Evolutionary conservation across 148 eudicot genomes (phyloP).

Genomic region (Nyssa sinensis): DNA sequence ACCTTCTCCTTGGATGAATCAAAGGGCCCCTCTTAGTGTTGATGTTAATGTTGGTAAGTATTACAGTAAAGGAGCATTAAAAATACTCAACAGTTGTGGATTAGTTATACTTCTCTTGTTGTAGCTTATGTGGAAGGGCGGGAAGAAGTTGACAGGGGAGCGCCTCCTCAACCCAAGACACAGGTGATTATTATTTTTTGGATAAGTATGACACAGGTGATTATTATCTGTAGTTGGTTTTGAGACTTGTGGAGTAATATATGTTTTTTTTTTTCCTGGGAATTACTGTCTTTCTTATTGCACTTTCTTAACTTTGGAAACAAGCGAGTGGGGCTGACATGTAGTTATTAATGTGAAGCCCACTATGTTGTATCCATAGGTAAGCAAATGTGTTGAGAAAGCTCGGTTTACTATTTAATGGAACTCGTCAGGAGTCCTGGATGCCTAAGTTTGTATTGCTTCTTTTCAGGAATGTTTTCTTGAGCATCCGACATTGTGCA

Average conservation of each 20-base stretch:
- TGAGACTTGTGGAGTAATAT: neutral
- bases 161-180: constrained; percentile 54
- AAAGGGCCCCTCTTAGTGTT: constrained; percentile 60
- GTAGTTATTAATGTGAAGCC: too few species aligned
- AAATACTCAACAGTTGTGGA: neutral
- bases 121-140: constrained; percentile 87
- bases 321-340: too few species aligned
- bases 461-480: neutral
- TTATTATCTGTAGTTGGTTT: constrained; percentile 16
- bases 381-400: too few species aligned
- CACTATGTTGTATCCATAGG: too few species aligned
- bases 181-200: constrained; percentile 72
- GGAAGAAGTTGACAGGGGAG: constrained; percentile 66
- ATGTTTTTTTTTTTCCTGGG: too few species aligned
- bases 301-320: too few species aligned
- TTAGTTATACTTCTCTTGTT: constrained; percentile 7
- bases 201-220: constrained; percentile 83
- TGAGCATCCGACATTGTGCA: neutral
- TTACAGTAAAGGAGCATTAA: neutral
- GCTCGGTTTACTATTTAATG: too few species aligned
- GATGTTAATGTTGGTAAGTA: constrained; percentile 93
- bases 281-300: too few species aligned
- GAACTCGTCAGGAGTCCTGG: too few species aligned
- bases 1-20: constrained; percentile 81
- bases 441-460: neutral